Evolutionary conservation across 768 basidiomycete genomes (phyloP).

Genomic region (Neoboletus magnificus): DNA sequence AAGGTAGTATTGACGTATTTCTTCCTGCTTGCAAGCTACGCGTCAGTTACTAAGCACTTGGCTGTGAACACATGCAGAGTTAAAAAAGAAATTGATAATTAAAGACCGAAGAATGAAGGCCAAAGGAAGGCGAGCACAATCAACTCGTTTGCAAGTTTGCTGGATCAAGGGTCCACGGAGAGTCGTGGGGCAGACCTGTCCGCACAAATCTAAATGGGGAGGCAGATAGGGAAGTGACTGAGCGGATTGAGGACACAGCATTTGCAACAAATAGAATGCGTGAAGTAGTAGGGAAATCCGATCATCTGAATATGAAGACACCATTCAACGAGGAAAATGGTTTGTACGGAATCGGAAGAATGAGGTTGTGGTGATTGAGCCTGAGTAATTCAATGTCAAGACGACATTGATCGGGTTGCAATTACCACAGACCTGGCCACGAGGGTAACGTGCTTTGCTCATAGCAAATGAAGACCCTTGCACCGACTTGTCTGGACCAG

Average conservation of each 20-base stretch:
- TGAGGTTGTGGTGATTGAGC: constrained; percentile 4
- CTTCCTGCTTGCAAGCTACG: constrained; percentile 27
- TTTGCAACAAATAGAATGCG: constrained; percentile 4
- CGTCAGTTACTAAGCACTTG: constrained; percentile 16
- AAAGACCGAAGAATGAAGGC: constrained; percentile 9
- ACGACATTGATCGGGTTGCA: constrained; percentile 9
- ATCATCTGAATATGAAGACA: constrained; percentile 11
- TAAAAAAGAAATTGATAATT: constrained; percentile 7
- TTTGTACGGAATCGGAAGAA: constrained; percentile 7
- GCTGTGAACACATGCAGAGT: constrained; percentile 6
- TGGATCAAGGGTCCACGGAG: constrained; percentile 17
- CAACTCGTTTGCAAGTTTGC: background rate
- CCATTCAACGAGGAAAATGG: constrained; percentile 4
- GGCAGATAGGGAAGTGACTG: constrained; percentile 1
- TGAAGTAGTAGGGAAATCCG: constrained; percentile 1
- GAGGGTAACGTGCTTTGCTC: constrained; percentile 18
- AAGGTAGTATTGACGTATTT: constrained; percentile 34
- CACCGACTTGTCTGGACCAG: constrained; percentile 8
- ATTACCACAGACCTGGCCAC: constrained; percentile 9
- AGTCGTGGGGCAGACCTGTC: constrained; percentile 4
- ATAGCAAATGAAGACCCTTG: constrained; percentile 16
- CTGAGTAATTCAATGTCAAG: constrained; percentile 6
- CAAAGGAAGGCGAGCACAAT: constrained; percentile 8
- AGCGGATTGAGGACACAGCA: constrained; percentile 1
- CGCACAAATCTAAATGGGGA: constrained; percentile 6